phyloP scores from a whole-genome alignment of 345 rosid genomes.

The Salix caprea region DNA sequence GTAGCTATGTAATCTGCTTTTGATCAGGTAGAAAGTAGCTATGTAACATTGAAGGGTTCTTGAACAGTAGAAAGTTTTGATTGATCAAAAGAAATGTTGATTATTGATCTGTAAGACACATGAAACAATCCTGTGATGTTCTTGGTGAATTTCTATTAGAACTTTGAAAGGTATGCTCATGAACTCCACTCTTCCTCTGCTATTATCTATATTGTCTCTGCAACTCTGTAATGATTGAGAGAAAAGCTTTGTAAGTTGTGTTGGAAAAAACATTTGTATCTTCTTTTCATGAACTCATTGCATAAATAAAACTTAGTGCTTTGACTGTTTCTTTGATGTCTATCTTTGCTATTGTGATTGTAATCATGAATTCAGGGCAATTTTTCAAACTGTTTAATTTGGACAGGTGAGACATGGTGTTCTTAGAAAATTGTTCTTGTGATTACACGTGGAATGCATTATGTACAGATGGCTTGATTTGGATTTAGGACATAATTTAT shows the following conservation, averaged over 20 bases:
- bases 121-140: no score
- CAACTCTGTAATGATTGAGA: background rate
- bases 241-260: background rate
- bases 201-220: no score
- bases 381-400: background rate
- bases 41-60: background rate
- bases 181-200: no score
- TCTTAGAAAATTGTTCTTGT: background rate
- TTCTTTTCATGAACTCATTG: background rate
- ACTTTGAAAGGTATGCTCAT: no score
- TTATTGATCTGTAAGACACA: no score
- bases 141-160: no score
- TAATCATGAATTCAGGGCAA: background rate
- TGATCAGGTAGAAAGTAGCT: constrained; percentile 43
- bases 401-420: background rate
- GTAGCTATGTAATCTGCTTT: constrained; percentile 5
- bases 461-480: background rate
- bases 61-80: no score
- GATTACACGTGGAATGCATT: constrained; percentile 21
- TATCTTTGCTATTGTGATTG: background rate
- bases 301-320: background rate
- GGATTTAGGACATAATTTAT: background rate
- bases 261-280: background rate
- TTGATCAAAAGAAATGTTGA: no score
- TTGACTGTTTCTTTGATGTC: background rate